Percentiles rank a stretch among this genome's conserved stretches.
phyloP scores from a whole-genome alignment of 2,329 filamentous ascomycete genomes.

The Nigrospora oryzae region DNA sequence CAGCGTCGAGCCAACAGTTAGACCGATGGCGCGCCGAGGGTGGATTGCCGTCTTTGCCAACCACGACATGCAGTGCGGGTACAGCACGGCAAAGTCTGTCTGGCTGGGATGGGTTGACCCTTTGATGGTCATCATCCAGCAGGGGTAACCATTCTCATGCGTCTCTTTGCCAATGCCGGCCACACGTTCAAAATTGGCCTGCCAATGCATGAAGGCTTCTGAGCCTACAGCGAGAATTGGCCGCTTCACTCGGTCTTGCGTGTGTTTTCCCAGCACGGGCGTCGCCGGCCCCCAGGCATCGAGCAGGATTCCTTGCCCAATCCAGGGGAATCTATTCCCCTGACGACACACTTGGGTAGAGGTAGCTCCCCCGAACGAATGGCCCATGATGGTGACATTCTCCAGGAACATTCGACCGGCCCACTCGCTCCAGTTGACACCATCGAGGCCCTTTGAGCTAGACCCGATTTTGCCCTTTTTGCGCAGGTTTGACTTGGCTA shows the following conservation, averaged over 20 bases:
- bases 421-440: conserved; percentile 49
- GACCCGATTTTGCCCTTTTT: conserved; percentile 49
- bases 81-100: conserved; percentile 58
- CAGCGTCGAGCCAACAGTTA: conserved; percentile 54
- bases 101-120: conserved; percentile 60
- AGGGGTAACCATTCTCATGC: conserved; percentile 31
- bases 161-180: conserved; percentile 48
- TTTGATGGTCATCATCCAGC: conserved; percentile 42
- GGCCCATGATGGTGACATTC: conserved; percentile 53
- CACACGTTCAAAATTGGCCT: conserved; percentile 51
- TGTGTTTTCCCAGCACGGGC: conserved; percentile 32
- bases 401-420: conserved; percentile 43
- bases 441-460: conserved; percentile 48
- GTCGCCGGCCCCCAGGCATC: conserved; percentile 54
- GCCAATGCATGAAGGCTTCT: conserved; percentile 66
- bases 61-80: conserved; percentile 47
- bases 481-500: conserved; percentile 44
- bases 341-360: conserved; percentile 51
- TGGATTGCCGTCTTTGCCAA: conserved; percentile 57
- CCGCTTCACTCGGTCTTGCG: conserved; percentile 33
- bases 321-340: conserved; percentile 42
- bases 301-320: conserved; percentile 57
- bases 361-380: conserved; percentile 61
- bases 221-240: conserved; percentile 57
- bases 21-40: conserved; percentile 50